These are phyloP conservation scores for Aspergillus fischeri DNA, from an alignment of 2,329 filamentous ascomycete species.

Conservation along the genomic window DNA sequence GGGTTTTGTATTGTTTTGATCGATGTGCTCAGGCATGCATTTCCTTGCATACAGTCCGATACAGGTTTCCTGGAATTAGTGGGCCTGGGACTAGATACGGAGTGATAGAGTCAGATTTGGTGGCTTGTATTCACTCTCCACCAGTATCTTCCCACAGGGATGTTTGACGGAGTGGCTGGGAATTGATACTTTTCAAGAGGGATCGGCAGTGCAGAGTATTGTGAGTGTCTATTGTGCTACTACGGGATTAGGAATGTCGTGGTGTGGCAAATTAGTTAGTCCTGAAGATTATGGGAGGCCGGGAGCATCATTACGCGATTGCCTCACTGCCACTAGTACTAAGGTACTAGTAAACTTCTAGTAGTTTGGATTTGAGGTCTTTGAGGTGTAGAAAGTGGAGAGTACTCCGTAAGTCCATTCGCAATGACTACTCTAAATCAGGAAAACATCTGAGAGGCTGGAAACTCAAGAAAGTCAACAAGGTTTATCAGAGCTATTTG, in stretches of 20 bases:
- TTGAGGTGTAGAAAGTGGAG: not conserved
- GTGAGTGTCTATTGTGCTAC: not conserved
- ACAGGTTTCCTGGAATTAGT: not conserved
- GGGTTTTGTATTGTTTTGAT: not conserved
- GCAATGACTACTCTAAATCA: not conserved
- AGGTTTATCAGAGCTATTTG: not conserved
- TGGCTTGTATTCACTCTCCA: not conserved
- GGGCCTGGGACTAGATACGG: not conserved
- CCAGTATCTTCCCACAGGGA: not conserved
- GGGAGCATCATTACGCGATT: not conserved
- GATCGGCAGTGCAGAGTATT: not conserved
- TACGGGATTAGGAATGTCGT: slow-evolving; percentile 1
- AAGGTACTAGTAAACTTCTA: not conserved
- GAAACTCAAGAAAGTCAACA: not conserved
- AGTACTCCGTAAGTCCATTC: not conserved
- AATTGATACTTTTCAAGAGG: not conserved
- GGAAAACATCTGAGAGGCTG: not conserved
- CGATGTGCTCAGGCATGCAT: not conserved
- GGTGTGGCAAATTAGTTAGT: not conserved
- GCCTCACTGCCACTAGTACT: not conserved
- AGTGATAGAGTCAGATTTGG: not conserved
- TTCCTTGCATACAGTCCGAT: not conserved
- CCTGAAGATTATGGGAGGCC: not conserved
- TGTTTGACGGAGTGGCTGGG: not conserved
- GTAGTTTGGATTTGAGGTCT: not conserved